Base-by-base conservation (phyloP, 2,329 filamentous ascomycete genomes). In the Hypoxylon sp. region DNA sequence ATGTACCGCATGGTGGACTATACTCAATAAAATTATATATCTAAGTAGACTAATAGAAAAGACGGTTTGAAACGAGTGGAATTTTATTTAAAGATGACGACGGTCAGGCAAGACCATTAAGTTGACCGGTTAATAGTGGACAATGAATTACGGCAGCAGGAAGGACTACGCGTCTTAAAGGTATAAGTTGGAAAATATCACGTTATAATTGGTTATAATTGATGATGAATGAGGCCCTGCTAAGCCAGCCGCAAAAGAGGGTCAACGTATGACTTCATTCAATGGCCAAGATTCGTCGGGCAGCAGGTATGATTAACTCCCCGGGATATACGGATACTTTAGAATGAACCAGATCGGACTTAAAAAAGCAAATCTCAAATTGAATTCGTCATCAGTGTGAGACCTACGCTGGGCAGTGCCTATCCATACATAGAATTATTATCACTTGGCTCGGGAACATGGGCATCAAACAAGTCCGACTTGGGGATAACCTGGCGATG, bases 1-100 rank as follows among this genome's bases (percentile, higher is more conserved):
- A 76, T 43, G 28, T 72, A 69, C 55, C 55, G 28, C 75, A 76
- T 76, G 51, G 52, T 63, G 55, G 55, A 28, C 51, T 48, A n/a
- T 50, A 19, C 14, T 28, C 23, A 45, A 36, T 41, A 49, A 49
- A 34, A 58, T 49, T 60, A 21, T 62, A 53, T 59, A 53, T 60
- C 23, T 57, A 53, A 52, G 6, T 34, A 14, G 60, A 48, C 43
- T 25, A 11, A 50, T 43, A 46, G 17, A 48, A 59, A 36, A 25
- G 19, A 41, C 28, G 13, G n/a, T n/a, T 53, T 45, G 34, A 55
- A 64, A 50, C 53, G 51, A 68, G 52, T 61, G 50, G 48, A 57
- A 38, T 34, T 38, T 48, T 50, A 50, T 38, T 43, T 48, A 36
- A n/a, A 30, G 45, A 55, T 32, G 21, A 55, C 36, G 46, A 57